Evolutionary conservation across 495 filamentous ascomycete genomes (phyloP).

Genomic region (Aspergillus avenaceus): DNA sequence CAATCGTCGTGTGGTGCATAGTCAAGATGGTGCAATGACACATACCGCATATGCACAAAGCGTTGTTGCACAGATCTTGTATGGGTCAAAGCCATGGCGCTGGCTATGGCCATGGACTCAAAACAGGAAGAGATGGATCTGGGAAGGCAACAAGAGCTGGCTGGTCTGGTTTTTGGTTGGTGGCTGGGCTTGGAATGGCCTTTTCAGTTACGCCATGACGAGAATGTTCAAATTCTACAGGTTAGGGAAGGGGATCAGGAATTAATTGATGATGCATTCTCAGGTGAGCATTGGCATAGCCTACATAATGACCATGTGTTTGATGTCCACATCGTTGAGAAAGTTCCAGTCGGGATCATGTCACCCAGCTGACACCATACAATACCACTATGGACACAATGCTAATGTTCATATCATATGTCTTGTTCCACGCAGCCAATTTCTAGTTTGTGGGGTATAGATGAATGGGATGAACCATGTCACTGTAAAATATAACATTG

Average conservation of each 20-base stretch:
- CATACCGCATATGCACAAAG: slow-evolving; percentile 50
- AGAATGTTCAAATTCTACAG: slow-evolving; percentile 46
- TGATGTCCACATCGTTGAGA: no score
- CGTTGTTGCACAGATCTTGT: slow-evolving; percentile 53
- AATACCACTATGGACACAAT: no score
- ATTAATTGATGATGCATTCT: slow-evolving; percentile 5
- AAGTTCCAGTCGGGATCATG: no score
- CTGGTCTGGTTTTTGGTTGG: slow-evolving; percentile 41
- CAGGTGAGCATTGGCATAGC: background rate
- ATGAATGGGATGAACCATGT: no score
- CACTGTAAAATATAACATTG: no score
- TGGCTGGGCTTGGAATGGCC: slow-evolving; percentile 38
- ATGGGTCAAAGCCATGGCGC: slow-evolving; percentile 39
- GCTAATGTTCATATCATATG: no score
- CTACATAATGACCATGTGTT: background rate
- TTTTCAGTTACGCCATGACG: slow-evolving; percentile 37
- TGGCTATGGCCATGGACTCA: slow-evolving; percentile 45
- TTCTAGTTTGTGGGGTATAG: no score
- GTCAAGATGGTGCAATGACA: slow-evolving; percentile 52
- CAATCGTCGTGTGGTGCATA: slow-evolving; percentile 47
- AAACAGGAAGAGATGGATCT: slow-evolving; percentile 46
- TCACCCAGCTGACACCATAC: no score
- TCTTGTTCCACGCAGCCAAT: no score
- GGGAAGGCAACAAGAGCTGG: slow-evolving; percentile 52
- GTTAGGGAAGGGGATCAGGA: slow-evolving; percentile 20